These are phyloP conservation scores for Cladosporium phlei DNA, from an alignment of 2,329 filamentous ascomycete species.

Conservation along the genomic window DNA sequence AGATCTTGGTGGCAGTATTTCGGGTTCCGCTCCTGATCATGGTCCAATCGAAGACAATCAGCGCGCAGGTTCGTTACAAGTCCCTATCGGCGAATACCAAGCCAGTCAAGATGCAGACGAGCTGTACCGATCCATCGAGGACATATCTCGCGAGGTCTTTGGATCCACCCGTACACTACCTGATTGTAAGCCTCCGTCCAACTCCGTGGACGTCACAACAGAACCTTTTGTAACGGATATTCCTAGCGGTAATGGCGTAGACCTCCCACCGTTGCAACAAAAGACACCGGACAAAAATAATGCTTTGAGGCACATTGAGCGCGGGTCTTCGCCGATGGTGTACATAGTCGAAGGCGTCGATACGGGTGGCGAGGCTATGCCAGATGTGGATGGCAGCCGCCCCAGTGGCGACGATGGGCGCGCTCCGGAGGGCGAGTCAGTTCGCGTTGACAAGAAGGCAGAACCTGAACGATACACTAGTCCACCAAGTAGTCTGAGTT, in stretches of 20 bases:
- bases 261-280: not conserved
- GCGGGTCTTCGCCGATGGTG: not conserved
- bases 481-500: not conserved
- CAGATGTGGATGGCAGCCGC: no score
- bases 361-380: not conserved
- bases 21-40: conserved; percentile 2
- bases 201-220: conserved; percentile 1
- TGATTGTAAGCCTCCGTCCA: conserved; percentile 19
- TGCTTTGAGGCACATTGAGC: conserved; percentile 1
- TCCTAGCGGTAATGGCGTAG: conserved; percentile 13
- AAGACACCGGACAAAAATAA: conserved; percentile 3
- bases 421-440: no score
- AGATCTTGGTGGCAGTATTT: conserved; percentile 12
- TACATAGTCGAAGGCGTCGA: conserved; percentile 8
- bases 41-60: not conserved
- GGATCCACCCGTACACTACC: conserved; percentile 18
- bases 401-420: no score
- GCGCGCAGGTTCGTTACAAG: no score
- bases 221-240: conserved; percentile 15
- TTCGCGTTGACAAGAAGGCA: no score
- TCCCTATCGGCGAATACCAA: no score
- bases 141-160: conserved; percentile 18
- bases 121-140: conserved; percentile 17
- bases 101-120: conserved; percentile 15
- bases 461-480: not conserved